A percentile compares a stretch with the other conserved stretches of the same genome.
Conservation (phyloP, 495 filamentous ascomycete species). For the Filosporella fistucella region DNA sequence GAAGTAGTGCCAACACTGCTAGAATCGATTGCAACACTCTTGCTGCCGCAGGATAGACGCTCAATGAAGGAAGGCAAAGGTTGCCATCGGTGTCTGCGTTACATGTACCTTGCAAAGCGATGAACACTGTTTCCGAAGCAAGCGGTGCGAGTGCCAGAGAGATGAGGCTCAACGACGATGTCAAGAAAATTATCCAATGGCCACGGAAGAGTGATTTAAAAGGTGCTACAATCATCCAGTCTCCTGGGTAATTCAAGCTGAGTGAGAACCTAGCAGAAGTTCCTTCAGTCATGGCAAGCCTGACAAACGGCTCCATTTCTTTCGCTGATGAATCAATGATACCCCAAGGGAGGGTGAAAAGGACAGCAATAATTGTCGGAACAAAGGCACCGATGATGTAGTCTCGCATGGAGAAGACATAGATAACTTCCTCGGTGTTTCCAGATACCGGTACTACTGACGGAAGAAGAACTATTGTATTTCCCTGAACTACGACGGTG, state of each 20-base stretch:
- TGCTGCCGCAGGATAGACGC: background rate
- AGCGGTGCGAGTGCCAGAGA: background rate
- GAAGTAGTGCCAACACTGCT: background rate
- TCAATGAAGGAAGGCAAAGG: background rate
- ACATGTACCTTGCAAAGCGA: background rate
- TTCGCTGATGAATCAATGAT: background rate
- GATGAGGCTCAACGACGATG: background rate
- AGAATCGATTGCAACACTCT: background rate
- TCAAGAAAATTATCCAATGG: background rate
- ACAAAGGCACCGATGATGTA: constrained; percentile 5
- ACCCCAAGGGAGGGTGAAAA: constrained; percentile 4
- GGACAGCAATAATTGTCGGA: constrained; percentile 6
- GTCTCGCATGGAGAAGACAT: constrained; percentile 3
- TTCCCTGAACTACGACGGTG: background rate
- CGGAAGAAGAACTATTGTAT: background rate
- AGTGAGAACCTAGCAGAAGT: background rate
- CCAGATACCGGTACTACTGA: background rate
- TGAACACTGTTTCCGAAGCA: constrained; percentile 4
- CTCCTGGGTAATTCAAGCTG: background rate
- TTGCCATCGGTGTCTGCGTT: background rate
- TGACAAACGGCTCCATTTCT: constrained; percentile 2
- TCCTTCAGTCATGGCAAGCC: background rate
- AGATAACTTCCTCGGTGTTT: background rate
- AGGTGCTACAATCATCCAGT: background rate
- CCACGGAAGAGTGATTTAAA: background rate